Conservation (phyloP, 2,329 filamentous ascomycete species). For the Aspergillus sp. region DNA sequence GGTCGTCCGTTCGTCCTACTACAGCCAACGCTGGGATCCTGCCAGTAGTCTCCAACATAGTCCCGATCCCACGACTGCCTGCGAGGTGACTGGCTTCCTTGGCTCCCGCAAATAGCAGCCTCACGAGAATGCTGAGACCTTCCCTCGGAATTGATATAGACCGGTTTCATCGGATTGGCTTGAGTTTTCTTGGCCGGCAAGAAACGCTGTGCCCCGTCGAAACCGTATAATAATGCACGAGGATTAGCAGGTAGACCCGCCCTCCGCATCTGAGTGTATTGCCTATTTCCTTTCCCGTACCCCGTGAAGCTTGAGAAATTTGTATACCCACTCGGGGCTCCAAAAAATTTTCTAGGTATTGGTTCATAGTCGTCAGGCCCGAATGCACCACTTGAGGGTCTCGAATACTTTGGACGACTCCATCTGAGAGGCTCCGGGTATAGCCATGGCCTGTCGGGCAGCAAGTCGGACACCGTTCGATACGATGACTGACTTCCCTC, state of each 20-base stretch:
- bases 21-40: too few species aligned
- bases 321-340: constrained; percentile 3
- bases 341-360: too few species aligned
- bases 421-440: constrained; percentile 35
- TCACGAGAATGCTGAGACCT: constrained; percentile 4
- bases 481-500: constrained; percentile 19
- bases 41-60: neutral
- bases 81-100: too few species aligned
- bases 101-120: constrained; percentile 1
- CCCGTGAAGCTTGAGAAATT: constrained; percentile 1
- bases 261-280: constrained; percentile 7
- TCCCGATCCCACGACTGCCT: too few species aligned
- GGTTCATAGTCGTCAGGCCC: too few species aligned
- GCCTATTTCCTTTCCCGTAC: constrained; percentile 2
- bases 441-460: constrained; percentile 31
- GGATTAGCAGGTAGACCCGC: constrained; percentile 31
- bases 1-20: too few species aligned
- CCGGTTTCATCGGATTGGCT: constrained; percentile 8
- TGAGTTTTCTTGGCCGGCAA: constrained; percentile 4
- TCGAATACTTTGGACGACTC: constrained; percentile 15
- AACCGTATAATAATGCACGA: constrained; percentile 28
- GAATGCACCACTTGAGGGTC: constrained; percentile 23
- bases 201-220: constrained; percentile 12
- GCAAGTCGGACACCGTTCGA: constrained; percentile 32
- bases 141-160: constrained; percentile 7